Percentiles rank a stretch among this genome's conserved stretches.
phyloP scores from a whole-genome alignment of 352 stramenopile genomes.

The Globisporangium uncinulatum region DNA sequence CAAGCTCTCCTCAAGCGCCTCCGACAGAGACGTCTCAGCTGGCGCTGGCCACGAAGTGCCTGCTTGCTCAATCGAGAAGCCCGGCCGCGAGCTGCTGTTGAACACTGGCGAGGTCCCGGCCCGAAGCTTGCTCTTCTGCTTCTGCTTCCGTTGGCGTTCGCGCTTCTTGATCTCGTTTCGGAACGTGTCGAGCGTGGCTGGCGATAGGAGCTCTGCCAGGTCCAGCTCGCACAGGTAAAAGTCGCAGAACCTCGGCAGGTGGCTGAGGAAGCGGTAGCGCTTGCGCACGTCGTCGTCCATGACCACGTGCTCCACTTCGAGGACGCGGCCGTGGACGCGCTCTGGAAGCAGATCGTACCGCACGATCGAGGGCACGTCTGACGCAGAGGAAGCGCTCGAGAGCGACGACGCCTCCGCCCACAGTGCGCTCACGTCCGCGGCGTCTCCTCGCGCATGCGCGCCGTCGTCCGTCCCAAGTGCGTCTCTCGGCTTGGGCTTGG shows the following conservation, averaged over 20 bases:
- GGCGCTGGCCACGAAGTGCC: conserved; percentile 51
- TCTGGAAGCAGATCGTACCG: conserved; percentile 56
- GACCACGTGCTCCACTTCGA: conserved; percentile 85
- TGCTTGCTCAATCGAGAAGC: conserved; percentile 56
- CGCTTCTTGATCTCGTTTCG: conserved; percentile 74
- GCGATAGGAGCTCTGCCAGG: conserved; percentile 59
- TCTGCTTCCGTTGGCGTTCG: conserved; percentile 55
- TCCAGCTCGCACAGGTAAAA: conserved; percentile 88
- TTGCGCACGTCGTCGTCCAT: conserved; percentile 83
- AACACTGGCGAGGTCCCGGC: conserved; percentile 22
- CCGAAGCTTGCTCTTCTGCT: conserved; percentile 30
- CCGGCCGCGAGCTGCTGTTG: conserved; percentile 14
- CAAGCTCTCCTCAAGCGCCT: conserved; percentile 34
- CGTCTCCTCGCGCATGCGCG: conserved; percentile 14
- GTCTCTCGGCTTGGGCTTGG: conserved; percentile 12
- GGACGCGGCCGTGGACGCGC: conserved; percentile 45
- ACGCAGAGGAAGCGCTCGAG: conserved; percentile 2
- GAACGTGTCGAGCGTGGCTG: conserved; percentile 56
- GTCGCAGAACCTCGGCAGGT: conserved; percentile 82
- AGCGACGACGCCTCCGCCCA: conserved; percentile 24
- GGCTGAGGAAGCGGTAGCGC: conserved; percentile 82
- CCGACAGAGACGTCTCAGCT: conserved; percentile 35
- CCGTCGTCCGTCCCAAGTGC: background rate
- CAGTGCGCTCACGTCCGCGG: conserved; percentile 19
- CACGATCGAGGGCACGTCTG: conserved; percentile 11